phyloP scores from a whole-genome alignment of 2,329 filamentous ascomycete genomes.

The Calonectria leucothoes region DNA sequence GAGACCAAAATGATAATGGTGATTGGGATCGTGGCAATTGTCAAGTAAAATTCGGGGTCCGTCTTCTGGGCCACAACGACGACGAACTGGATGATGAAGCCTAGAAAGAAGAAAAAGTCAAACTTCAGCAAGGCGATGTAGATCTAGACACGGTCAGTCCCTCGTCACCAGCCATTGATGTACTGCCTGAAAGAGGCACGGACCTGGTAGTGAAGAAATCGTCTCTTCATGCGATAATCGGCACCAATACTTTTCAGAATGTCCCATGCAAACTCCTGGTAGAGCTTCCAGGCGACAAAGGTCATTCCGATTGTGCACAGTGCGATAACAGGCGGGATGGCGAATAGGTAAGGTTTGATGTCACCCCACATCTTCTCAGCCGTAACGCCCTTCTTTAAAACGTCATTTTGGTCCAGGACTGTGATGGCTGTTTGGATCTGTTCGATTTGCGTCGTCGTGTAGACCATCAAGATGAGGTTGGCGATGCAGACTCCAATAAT shows the following conservation, averaged over 20 bases:
- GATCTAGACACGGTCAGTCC: constrained; percentile 67
- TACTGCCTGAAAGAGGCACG: constrained; percentile 39
- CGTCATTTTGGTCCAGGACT: constrained; percentile 57
- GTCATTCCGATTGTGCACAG: constrained; percentile 78
- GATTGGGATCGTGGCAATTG: constrained; percentile 88
- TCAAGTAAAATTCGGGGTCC: constrained; percentile 84
- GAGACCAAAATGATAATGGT: constrained; percentile 89
- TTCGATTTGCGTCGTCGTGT: constrained; percentile 91
- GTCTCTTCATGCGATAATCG: constrained; percentile 95
- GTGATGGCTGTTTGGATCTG: constrained; percentile 83
- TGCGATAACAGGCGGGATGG: constrained; percentile 86
- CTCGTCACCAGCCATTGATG: neutral
- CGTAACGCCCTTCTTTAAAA: constrained; percentile 54
- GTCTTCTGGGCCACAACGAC: constrained; percentile 82
- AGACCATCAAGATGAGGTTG: constrained; percentile 91
- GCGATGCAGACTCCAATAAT: constrained; percentile 94
- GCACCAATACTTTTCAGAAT: constrained; percentile 99
- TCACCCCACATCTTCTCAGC: constrained; percentile 71
- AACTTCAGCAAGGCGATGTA: constrained; percentile 98
- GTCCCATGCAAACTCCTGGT: constrained; percentile 98
- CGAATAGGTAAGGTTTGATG: constrained; percentile 81
- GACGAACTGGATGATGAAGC: constrained; percentile 97
- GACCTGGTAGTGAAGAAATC: constrained; percentile 96
- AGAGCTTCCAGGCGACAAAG: constrained; percentile 91
- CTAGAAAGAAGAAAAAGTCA: constrained; percentile 99